Conservation (phyloP, 257 asterid genomes). For the Solanum chmielewskii region DNA sequence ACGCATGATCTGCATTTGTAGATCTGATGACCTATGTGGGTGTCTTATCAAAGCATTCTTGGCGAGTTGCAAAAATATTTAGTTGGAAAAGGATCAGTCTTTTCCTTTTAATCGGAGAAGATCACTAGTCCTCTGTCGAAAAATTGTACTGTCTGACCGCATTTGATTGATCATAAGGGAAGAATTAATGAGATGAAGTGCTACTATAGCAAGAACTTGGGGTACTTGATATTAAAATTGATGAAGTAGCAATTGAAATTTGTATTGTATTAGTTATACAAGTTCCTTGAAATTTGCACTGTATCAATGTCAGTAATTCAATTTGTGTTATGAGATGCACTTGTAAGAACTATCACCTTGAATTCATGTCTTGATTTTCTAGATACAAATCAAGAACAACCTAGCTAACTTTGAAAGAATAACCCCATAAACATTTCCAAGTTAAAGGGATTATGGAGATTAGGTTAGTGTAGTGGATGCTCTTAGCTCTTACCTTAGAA, state of each 20-base stretch:
- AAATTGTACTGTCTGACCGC: no score
- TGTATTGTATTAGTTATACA: background rate
- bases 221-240: no score
- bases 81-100: no score
- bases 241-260: background rate
- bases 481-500: no score
- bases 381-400: no score
- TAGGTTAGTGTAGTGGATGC: no score
- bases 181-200: background rate
- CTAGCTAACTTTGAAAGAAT: background rate
- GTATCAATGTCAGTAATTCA: background rate
- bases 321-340: background rate
- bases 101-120: no score
- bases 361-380: no score
- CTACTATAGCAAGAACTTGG: background rate
- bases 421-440: no score
- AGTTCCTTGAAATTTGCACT: background rate
- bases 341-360: background rate
- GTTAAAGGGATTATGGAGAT: no score
- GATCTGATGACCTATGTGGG: background rate
- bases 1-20: constrained; percentile 29
- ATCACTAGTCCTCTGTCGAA: no score
- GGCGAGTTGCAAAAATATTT: background rate
- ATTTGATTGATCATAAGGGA: no score
- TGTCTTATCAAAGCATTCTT: background rate